phyloP scores from a whole-genome alignment of 768 basidiomycete genomes.

The Mycena belliarum region DNA sequence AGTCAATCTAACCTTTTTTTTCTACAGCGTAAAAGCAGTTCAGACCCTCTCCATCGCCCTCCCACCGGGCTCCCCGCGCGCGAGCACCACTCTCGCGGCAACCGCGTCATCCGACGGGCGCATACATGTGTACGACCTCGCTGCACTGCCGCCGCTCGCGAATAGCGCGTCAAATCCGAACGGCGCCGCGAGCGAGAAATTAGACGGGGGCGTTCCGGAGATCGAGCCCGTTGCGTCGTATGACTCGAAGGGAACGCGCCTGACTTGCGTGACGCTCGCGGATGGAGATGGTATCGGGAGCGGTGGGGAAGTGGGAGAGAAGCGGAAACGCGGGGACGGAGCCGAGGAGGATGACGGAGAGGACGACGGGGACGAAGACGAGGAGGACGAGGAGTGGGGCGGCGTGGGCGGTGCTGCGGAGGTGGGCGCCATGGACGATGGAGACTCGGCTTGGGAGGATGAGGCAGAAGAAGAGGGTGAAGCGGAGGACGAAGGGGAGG shows the following conservation, averaged over 20 bases:
- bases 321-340: conserved; percentile 34
- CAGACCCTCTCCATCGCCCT: conserved; percentile 65
- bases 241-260: conserved; percentile 82
- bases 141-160: conserved; percentile 38
- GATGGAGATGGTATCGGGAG: conserved; percentile 41
- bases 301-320: conserved; percentile 26
- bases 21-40: conserved; percentile 75
- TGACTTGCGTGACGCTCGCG: conserved; percentile 73
- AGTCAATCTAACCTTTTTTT: neutral
- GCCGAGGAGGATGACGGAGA: conserved; percentile 27
- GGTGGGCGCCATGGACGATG: conserved; percentile 20
- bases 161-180: too few species aligned
- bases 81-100: conserved; percentile 62
- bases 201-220: conserved; percentile 27
- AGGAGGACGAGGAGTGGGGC: conserved; percentile 28
- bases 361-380: conserved; percentile 27
- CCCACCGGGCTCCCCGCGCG: conserved; percentile 37
- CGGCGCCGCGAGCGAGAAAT: too few species aligned
- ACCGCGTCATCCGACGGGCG: conserved; percentile 91
- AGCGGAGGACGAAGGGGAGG: conserved; percentile 29
- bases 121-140: conserved; percentile 75
- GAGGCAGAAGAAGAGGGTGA: conserved; percentile 28
- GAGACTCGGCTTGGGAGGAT: conserved; percentile 30
- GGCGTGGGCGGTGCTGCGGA: conserved; percentile 11
- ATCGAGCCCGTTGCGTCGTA: conserved; percentile 65